phyloP scores from a whole-genome alignment of 1,139 yeast species.

The Eremothecium sinecaudum region DNA sequence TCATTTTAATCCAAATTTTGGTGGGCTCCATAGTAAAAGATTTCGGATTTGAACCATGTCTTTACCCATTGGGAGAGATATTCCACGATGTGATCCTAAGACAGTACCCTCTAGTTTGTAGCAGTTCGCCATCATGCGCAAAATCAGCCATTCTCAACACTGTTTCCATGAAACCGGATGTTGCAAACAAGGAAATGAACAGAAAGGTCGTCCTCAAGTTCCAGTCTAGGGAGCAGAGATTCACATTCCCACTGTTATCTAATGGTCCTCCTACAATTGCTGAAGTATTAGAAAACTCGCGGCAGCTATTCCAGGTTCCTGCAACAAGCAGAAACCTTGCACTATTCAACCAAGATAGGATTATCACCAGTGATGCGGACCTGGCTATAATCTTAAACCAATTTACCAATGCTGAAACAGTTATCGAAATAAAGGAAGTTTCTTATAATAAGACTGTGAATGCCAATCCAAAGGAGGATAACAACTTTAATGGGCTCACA shows the following conservation, averaged over 20 bases:
- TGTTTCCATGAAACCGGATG: slow-evolving; percentile 28
- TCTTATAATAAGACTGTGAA: slow-evolving; percentile 6
- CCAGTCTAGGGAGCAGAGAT: slow-evolving; percentile 24
- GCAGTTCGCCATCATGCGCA: slow-evolving; percentile 7
- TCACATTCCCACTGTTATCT: slow-evolving; percentile 28
- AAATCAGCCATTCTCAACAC: slow-evolving; percentile 21
- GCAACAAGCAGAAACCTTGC: slow-evolving; percentile 15
- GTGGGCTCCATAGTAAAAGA: slow-evolving; percentile 68
- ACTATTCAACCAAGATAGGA: slow-evolving; percentile 16
- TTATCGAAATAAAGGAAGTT: slow-evolving; percentile 20
- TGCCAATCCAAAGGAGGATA: slow-evolving; percentile 6
- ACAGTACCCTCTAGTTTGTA: slow-evolving; percentile 55
- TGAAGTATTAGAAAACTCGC: slow-evolving; percentile 27
- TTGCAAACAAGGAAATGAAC: slow-evolving; percentile 28
- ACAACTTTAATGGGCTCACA: slow-evolving; percentile 9
- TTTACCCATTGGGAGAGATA: slow-evolving; percentile 56
- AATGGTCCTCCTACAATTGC: slow-evolving; percentile 29
- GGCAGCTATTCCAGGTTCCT: slow-evolving; percentile 22
- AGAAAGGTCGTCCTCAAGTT: slow-evolving; percentile 26
- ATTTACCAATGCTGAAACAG: slow-evolving; percentile 20
- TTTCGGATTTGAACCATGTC: slow-evolving; percentile 63
- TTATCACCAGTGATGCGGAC: slow-evolving; percentile 24
- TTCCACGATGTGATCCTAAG: slow-evolving; percentile 52
- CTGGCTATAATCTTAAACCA: slow-evolving; percentile 24
- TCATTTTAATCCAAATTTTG: slow-evolving; percentile 40